These are phyloP conservation scores for Hypoxylon sp. DNA, from an alignment of 2,329 filamentous ascomycete species.

Conservation along the genomic window DNA sequence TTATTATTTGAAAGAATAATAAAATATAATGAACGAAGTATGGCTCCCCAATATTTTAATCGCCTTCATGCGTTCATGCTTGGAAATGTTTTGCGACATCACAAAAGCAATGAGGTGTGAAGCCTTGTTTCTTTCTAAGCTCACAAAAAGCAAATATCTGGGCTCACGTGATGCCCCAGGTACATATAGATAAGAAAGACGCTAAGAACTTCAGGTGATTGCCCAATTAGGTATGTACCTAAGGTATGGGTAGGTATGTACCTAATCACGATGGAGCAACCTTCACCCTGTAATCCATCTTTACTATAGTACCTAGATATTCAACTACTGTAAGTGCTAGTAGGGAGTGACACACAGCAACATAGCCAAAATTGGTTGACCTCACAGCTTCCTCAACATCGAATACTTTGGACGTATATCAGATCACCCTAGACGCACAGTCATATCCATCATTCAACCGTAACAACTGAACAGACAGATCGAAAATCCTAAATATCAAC, in stretches of 20 bases:
- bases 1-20: conserved; percentile 3
- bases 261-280: background rate
- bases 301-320: background rate
- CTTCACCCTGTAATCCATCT: background rate
- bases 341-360: background rate
- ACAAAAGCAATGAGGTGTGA: background rate
- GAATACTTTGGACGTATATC: background rate
- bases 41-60: background rate
- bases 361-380: too few species aligned
- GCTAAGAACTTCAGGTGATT: background rate
- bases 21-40: background rate
- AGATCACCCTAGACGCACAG: background rate
- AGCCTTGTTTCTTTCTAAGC: background rate
- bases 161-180: conserved; percentile 6
- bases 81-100: background rate
- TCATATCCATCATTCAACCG: background rate
- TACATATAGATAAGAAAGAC: background rate
- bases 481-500: too few species aligned
- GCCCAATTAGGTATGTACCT: background rate
- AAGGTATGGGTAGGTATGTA: background rate
- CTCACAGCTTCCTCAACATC: background rate
- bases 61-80: background rate
- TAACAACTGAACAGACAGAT: background rate
- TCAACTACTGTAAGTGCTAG: background rate
- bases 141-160: background rate